A percentile compares a stretch with the other conserved stretches of the same genome.
Conservation (phyloP, 2,329 filamentous ascomycete species). For the Colletotrichum eremochloae region DNA sequence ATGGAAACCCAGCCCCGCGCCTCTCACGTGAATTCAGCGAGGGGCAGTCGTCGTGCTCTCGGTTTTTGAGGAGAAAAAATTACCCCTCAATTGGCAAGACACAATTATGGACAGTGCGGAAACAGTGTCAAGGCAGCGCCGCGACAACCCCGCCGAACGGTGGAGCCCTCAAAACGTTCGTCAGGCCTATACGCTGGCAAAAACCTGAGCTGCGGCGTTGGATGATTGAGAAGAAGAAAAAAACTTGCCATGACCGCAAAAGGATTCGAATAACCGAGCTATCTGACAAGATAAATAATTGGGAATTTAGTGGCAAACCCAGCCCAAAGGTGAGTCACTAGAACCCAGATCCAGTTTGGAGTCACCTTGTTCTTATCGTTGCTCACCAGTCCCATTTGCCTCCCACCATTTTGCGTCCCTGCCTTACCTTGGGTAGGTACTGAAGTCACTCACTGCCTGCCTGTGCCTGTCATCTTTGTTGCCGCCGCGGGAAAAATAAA, state of each 20-base stretch:
- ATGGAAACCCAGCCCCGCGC: neutral
- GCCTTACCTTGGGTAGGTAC: neutral
- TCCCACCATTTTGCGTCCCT: neutral
- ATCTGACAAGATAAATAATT: neutral
- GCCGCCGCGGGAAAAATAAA: slow-evolving; percentile 22
- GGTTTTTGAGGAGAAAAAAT: neutral
- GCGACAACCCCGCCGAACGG: slow-evolving; percentile 20
- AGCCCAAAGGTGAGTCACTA: slow-evolving; percentile 32
- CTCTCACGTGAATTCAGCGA: slow-evolving; percentile 19
- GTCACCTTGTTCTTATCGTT: neutral
- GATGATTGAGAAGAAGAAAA: slow-evolving; percentile 4
- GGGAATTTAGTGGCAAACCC: slow-evolving; percentile 4
- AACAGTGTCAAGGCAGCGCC: slow-evolving; percentile 15
- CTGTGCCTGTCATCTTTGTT: neutral
- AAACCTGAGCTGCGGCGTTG: slow-evolving; percentile 5
- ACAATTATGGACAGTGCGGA: slow-evolving; percentile 24
- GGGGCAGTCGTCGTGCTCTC: neutral
- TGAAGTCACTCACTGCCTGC: neutral
- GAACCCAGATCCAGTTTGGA: neutral
- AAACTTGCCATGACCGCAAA: neutral
- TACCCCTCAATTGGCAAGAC: slow-evolving; percentile 31
- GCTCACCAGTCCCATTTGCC: neutral
- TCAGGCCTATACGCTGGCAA: slow-evolving; percentile 30
- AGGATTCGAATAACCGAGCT: neutral
- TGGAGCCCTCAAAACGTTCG: slow-evolving; percentile 25